These are phyloP conservation scores for Solanum pennellii DNA, from an alignment of 257 asterid species.

Conservation along the genomic window DNA sequence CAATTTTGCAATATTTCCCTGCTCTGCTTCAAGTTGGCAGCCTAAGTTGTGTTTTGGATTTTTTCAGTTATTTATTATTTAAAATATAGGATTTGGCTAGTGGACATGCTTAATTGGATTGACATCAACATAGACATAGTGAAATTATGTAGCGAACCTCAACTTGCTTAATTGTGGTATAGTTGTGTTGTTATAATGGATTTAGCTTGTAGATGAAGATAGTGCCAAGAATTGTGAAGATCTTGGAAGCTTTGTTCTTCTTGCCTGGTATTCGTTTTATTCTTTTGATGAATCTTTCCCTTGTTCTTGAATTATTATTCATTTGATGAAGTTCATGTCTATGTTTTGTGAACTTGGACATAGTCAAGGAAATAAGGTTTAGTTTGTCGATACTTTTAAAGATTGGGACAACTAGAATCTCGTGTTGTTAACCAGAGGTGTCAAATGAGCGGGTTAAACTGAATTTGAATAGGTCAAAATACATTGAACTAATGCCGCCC, in stretches of 20 bases:
- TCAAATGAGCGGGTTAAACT: background rate
- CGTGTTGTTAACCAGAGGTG: background rate
- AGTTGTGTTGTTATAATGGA: conserved; percentile 13
- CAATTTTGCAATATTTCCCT: background rate
- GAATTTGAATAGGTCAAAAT: background rate
- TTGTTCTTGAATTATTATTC: background rate
- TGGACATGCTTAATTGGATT: background rate
- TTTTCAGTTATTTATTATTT: background rate
- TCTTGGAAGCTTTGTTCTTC: background rate
- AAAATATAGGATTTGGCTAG: background rate
- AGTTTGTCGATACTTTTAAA: background rate
- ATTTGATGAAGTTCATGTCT: background rate
- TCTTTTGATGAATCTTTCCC: background rate
- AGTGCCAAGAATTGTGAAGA: conserved; percentile 3
- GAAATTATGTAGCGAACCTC: background rate
- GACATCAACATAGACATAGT: background rate
- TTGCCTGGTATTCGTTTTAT: background rate
- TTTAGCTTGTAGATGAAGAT: conserved; percentile 13
- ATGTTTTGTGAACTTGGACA: background rate
- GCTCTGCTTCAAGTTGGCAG: background rate
- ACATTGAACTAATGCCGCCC: background rate
- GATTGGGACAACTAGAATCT: background rate
- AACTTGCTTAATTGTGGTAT: background rate
- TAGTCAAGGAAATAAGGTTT: background rate
- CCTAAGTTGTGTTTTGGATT: background rate